These are phyloP conservation scores for Brasilioporus rufonigricans DNA, from an alignment of 768 basidiomycete species.

Conservation along the genomic window DNA sequence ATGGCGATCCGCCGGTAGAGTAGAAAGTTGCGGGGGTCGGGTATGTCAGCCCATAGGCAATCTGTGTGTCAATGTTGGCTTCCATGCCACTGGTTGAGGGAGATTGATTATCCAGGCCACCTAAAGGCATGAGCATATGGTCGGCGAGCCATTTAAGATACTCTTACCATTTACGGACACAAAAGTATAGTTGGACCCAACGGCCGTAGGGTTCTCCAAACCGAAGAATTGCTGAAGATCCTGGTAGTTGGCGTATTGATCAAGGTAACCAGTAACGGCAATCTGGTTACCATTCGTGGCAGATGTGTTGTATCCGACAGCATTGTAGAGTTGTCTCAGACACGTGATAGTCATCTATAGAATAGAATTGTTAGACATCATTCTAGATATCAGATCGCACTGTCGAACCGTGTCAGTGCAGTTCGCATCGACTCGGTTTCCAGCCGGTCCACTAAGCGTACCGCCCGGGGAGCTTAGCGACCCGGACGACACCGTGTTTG, in stretches of 20 bases:
- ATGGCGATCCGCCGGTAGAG: conserved; percentile 61
- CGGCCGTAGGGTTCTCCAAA: conserved; percentile 46
- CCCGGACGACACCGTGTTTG: conserved; percentile 6
- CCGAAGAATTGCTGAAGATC: conserved; percentile 54
- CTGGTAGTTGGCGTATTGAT: conserved; percentile 49
- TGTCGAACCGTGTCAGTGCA: conserved; percentile 40
- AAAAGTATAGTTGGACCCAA: conserved; percentile 49
- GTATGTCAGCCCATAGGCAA: conserved; percentile 60
- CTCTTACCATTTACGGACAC: conserved; percentile 52
- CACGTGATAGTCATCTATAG: no score
- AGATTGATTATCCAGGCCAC: conserved; percentile 59
- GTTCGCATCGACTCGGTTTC: conserved; percentile 42
- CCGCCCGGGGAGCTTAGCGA: conserved; percentile 1
- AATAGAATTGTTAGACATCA: no score
- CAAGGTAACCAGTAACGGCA: no score
- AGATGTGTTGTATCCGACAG: no score
- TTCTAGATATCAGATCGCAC: not conserved
- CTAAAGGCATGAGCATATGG: conserved; percentile 32
- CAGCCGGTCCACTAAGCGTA: conserved; percentile 30
- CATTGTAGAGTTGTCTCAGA: no score
- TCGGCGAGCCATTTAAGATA: conserved; percentile 5
- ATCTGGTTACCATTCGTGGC: no score
- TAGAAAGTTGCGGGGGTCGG: conserved; percentile 61
- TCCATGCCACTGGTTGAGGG: conserved; percentile 52
- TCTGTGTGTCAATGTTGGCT: conserved; percentile 68